These are phyloP conservation scores for Salix dunnii DNA, from an alignment of 345 rosid species.

Conservation along the genomic window DNA sequence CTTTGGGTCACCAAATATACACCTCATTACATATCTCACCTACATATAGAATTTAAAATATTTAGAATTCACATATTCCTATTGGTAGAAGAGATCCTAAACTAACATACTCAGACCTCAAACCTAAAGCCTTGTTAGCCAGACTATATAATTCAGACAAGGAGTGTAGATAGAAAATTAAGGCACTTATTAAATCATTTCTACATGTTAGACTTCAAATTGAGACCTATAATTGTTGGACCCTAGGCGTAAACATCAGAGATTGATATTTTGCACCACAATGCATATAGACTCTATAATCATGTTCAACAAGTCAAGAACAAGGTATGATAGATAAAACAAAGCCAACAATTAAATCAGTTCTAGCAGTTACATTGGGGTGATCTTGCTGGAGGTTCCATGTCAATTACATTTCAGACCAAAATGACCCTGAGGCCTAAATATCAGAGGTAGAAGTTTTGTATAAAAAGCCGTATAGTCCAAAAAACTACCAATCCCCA, in stretches of 20 bases:
- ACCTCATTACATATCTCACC: conserved; percentile 98
- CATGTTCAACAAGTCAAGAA: not conserved
- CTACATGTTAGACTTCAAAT: not conserved
- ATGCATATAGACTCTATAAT: not conserved
- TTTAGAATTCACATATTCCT: not conserved
- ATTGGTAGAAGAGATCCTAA: conserved; percentile 3
- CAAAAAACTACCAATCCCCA: not conserved
- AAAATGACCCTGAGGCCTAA: not conserved
- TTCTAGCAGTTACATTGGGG: not conserved
- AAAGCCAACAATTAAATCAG: not conserved
- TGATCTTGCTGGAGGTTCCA: not conserved
- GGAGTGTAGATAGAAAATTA: not conserved
- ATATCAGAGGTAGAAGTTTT: not conserved
- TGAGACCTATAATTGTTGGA: not conserved
- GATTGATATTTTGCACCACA: not conserved
- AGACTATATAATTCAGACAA: not conserved
- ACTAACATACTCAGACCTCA: not conserved
- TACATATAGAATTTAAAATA: conserved; percentile 26
- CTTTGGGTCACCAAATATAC: conserved; percentile 84
- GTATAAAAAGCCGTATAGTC: not conserved
- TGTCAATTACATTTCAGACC: not conserved
- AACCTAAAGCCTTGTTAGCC: not conserved
- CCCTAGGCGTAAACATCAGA: not conserved
- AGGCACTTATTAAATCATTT: not conserved
- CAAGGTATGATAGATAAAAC: not conserved